Evolutionary conservation across 2,329 filamentous ascomycete species (phyloP).

Genomic region (Phaeosphaeria sp.): DNA sequence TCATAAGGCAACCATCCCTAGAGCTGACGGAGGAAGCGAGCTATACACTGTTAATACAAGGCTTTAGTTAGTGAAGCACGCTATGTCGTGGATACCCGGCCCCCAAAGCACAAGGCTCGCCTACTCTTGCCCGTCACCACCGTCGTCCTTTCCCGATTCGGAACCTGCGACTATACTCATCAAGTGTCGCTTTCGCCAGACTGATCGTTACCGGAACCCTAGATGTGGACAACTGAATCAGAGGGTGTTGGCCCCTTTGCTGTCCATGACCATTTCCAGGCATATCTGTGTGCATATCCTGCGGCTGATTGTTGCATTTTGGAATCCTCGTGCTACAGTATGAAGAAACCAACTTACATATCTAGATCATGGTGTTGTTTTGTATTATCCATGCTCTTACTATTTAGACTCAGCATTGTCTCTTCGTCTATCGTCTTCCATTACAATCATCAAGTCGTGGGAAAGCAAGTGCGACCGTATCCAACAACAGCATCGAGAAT

Average conservation of each 20-base stretch:
- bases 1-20: not conserved
- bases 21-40: not conserved
- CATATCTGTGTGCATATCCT: conserved; percentile 14
- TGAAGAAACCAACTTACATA: conserved; percentile 21
- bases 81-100: not conserved
- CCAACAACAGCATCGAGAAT: not conserved
- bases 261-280: conserved; percentile 23
- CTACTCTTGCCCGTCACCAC: not conserved
- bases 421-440: not conserved
- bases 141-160: not conserved
- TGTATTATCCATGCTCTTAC: not conserved
- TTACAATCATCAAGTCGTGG: not conserved
- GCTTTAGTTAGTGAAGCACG: not conserved
- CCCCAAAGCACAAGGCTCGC: not conserved
- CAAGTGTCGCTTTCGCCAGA: not conserved
- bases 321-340: conserved; percentile 20
- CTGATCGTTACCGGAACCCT: conserved; percentile 23
- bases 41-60: not conserved
- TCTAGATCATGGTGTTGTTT: not conserved
- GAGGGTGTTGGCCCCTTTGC: conserved; percentile 24
- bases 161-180: not conserved
- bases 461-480: not conserved
- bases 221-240: conserved; percentile 26
- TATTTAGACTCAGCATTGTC: not conserved
- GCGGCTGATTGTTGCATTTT: conserved; percentile 19